phyloP scores from a whole-genome alignment of 2,329 filamentous ascomycete genomes.

The Endoconidiophora laricicola region DNA sequence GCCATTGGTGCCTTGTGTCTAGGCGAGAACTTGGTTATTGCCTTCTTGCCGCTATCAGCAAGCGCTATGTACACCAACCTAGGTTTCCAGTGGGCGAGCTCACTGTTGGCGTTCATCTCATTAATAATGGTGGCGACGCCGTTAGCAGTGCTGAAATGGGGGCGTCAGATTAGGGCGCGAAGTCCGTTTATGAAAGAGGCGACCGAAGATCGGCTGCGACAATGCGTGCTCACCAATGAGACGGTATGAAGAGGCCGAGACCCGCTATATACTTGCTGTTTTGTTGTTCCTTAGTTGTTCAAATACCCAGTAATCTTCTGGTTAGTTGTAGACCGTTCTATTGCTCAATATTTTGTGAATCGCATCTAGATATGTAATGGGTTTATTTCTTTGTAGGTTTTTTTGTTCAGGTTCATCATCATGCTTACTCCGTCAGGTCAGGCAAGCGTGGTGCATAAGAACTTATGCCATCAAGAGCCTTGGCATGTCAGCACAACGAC shows the following conservation, averaged over 20 bases:
- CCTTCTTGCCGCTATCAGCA: slow-evolving; percentile 15
- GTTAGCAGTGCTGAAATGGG: slow-evolving; percentile 11
- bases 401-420: background rate
- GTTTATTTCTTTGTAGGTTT: background rate
- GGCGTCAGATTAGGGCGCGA: slow-evolving; percentile 6
- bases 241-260: background rate
- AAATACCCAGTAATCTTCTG: background rate
- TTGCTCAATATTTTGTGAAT: background rate
- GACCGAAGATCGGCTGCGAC: slow-evolving; percentile 1
- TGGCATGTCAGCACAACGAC: too few relatives aligned
- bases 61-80: slow-evolving; percentile 9
- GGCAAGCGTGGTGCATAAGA: too few relatives aligned
- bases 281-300: background rate
- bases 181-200: slow-evolving; percentile 13
- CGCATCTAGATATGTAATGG: background rate
- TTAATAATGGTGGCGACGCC: slow-evolving; percentile 10
- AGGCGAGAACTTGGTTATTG: slow-evolving; percentile 32
- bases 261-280: too few relatives aligned
- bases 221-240: background rate
- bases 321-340: background rate
- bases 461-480: too few relatives aligned
- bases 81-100: slow-evolving; percentile 13
- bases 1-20: slow-evolving; percentile 31
- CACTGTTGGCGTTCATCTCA: slow-evolving; percentile 12
- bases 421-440: too few relatives aligned